Conservation (phyloP, 345 rosid genomes). For the Aquilaria malaccensis region DNA sequence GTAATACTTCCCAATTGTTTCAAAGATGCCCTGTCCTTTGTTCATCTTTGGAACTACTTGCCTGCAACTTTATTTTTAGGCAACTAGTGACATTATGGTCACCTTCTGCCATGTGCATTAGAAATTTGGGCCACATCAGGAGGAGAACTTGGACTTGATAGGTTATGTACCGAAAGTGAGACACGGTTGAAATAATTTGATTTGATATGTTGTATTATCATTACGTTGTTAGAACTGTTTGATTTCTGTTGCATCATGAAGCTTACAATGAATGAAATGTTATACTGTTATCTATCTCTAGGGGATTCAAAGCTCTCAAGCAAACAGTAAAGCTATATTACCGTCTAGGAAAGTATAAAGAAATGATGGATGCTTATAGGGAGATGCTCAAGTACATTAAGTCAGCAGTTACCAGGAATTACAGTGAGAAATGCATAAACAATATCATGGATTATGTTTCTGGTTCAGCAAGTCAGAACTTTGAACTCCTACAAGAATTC, state of each 20-base stretch:
- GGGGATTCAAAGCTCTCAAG: conserved; percentile 98
- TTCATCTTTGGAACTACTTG: too few species aligned
- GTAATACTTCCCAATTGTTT: too few species aligned
- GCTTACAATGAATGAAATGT: background rate
- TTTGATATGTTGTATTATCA: background rate
- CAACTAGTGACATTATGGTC: too few species aligned
- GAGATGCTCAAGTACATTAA: conserved; percentile 95
- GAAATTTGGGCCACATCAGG: too few species aligned
- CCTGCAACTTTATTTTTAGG: too few species aligned
- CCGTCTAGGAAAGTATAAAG: conserved; percentile 79
- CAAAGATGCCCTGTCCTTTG: too few species aligned
- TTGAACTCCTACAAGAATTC: conserved; percentile 76
- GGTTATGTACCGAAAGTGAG: too few species aligned
- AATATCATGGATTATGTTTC: conserved; percentile 99
- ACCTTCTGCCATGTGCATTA: too few species aligned
- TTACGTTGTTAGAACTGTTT: background rate
- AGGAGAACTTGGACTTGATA: too few species aligned
- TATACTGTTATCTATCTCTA: conserved; percentile 19
- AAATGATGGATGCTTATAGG: conserved; percentile 93
- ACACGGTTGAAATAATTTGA: too few species aligned
- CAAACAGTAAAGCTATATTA: conserved; percentile 97
- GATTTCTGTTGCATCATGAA: background rate
- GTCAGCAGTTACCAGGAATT: conserved; percentile 93
- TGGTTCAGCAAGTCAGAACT: conserved; percentile 96
- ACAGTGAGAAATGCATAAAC: conserved; percentile 98